Base-by-base conservation (phyloP, 352 stramenopile genomes). In the Pythium pectinolyticum region DNA sequence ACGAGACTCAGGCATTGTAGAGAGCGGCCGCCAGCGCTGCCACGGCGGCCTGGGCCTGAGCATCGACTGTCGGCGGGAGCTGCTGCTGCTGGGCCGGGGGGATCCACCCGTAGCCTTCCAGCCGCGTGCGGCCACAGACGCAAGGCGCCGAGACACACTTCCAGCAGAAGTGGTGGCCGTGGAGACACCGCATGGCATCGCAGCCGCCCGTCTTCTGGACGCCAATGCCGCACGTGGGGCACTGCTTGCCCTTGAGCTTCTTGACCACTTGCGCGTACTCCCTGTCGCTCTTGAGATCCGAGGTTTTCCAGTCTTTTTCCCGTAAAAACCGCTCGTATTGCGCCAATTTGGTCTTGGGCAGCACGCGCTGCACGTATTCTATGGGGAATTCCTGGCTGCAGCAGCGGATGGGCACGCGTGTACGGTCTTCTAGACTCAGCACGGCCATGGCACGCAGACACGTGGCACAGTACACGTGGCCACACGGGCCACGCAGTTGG, bases 111-210 rank as follows among this genome's bases (percentile, higher is more conserved):
- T 61, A 65, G 46, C 17, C 24, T 22, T 57, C 39, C 31, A 66
- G 27, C 46, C 53, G 32, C 30, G 28, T 70, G 37, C 34, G 28
- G 20, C 57, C 54, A 41, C 74, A 80, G 22, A 24, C 60, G 54
- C 75, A 84, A 0, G 20, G 43, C n/a, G 39, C 22, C 0, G 60
- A 3, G 35, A 62, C 54, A 46, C 74, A 86, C 19, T 63, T 51
- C 62, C 66, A 86, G 55, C 74, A 86, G 30, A 86, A 83, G 19
- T 15, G 3, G 47, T 86, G 77, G 9, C 70, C 73, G 24, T 64
- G 60, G 12, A 60, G 28, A 39, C 76, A 84, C 1, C 32, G 30
- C 17, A 70, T 66, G 50, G 55, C 45, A 20, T 68, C 47, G 51
- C 65, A 72, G 20, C 65, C 65, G 28, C 31, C 40, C 28, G 61